Evolutionary conservation across 768 basidiomycete genomes (phyloP).

Genomic region (Lactarius vividus): DNA sequence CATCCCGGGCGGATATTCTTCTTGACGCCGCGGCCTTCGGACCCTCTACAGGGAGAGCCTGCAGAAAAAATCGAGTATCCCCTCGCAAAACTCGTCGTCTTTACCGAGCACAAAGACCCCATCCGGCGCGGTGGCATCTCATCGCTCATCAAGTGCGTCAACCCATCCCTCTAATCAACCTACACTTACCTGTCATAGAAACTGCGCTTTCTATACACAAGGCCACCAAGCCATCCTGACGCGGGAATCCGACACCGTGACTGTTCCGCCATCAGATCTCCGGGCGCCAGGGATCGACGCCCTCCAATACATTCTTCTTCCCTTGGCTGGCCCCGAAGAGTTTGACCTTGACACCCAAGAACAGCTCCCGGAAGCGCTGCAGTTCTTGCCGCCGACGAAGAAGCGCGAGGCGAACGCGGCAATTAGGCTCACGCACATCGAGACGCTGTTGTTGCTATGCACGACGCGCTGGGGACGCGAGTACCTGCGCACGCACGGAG

Average conservation of each 20-base stretch:
- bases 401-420: constrained; percentile 73
- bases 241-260: constrained; percentile 54
- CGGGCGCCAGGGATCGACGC: constrained; percentile 77
- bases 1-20: constrained; percentile 79
- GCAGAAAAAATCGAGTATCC: constrained; percentile 66
- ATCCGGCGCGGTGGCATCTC: constrained; percentile 87
- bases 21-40: constrained; percentile 58
- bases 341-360: constrained; percentile 93
- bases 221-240: constrained; percentile 71
- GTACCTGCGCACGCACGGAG: constrained; percentile 71
- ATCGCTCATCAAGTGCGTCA: constrained; percentile 75
- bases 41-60: constrained; percentile 45
- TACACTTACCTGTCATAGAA: constrained; percentile 45
- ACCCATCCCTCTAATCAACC: not conserved
- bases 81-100: constrained; percentile 74
- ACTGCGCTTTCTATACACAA: constrained; percentile 68
- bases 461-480: constrained; percentile 89
- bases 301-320: constrained; percentile 81
- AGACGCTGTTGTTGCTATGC: constrained; percentile 84
- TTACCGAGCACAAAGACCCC: constrained; percentile 85
- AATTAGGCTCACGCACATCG: constrained; percentile 81
- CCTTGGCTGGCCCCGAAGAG: constrained; percentile 93
- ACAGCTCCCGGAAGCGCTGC: constrained; percentile 74
- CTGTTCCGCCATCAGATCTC: constrained; percentile 55
- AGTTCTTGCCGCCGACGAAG: constrained; percentile 86